Evolutionary conservation across 768 basidiomycete genomes (phyloP), one percentile per base, ranked within the genome.

Genomic region (Scleroderma citrinum): DNA sequence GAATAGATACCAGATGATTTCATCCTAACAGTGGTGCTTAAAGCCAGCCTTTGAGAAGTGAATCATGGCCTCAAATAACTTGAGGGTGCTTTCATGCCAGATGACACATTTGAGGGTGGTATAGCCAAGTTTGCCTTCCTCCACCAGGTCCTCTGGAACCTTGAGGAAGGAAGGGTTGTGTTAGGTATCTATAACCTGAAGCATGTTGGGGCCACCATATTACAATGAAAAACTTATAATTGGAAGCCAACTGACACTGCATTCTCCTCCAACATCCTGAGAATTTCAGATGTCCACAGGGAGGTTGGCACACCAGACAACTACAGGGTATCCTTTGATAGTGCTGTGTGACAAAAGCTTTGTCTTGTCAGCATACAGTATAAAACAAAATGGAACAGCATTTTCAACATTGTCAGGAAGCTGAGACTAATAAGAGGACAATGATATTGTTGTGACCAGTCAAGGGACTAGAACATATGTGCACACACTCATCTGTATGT

Each of bases 311-410:
- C 64, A 62, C 7, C 63, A 48, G 1, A 58, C 65, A 36, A 73
- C 55, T 4, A 72, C 66, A 0, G 68, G 71, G 47, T 73, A 69
- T 0, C 62, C 72, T 49, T 71, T 70, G 29, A 56, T 59, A 0
- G 66, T 69, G 0, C 71, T 69, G 49, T 69, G 69, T 2, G 65
- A 62, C 5, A 69, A 72, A 0, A 73, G 56, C 7, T 63, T 54
- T 1, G 67, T 66, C 41, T 73, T 74, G 54, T 74, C 70, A 8
- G 71, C 68, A 60, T 72, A 73, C 0, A 74, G 35, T 21, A 72
- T 66, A 16, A 69, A 8, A 57, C 6, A 51, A 13, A 70, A 55
- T 0, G 69, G 66, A 13, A 61, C 59, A 0, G 55, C 65, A 16
- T 53, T 10, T 16, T 3, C 21, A n/a, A 10, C 24, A 23, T 34